Evolutionary conservation across 495 filamentous ascomycete genomes (phyloP).

Genomic region (Neurospora terricola): DNA sequence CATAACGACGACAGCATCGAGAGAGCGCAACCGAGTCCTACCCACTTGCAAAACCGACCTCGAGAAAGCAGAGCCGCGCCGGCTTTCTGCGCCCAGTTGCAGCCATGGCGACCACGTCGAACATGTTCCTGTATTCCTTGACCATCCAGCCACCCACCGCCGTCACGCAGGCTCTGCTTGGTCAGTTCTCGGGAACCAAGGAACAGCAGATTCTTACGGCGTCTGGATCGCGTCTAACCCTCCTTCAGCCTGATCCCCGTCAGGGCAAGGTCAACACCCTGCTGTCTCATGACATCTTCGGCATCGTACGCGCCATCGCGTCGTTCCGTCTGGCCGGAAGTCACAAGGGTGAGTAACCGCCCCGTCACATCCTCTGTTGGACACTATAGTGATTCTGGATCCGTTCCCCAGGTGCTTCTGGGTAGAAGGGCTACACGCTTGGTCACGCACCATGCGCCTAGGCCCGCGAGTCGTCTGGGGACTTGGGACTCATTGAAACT

Average conservation of each 20-base stretch:
- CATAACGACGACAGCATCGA: neutral
- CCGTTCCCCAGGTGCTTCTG: conserved; percentile 40
- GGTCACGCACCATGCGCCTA: conserved; percentile 8
- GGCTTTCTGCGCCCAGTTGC: conserved; percentile 38
- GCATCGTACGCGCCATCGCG: conserved; percentile 80
- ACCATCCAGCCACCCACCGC: conserved; percentile 87
- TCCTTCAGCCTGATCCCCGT: conserved; percentile 75
- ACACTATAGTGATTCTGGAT: conserved; percentile 92
- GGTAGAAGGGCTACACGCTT: conserved; percentile 4
- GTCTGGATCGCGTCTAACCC: conserved; percentile 78
- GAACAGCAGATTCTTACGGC: conserved; percentile 96
- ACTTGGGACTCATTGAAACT: conserved; percentile 7
- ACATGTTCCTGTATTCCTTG: conserved; percentile 95
- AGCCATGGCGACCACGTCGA: conserved; percentile 91
- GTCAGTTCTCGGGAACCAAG: conserved; percentile 88
- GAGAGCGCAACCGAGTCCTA: neutral
- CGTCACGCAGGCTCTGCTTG: conserved; percentile 79
- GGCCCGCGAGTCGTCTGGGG: conserved; percentile 13
- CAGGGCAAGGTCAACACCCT: conserved; percentile 78
- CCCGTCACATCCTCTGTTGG: conserved; percentile 29
- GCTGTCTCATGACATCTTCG: conserved; percentile 87
- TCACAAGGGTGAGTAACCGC: conserved; percentile 76
- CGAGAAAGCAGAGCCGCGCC: conserved; percentile 33
- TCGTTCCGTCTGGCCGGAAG: conserved; percentile 87
- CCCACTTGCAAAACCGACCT: neutral